A percentile compares a stretch with the other conserved stretches of the same genome.
Conservation (phyloP, 2,329 filamentous ascomycete species). For the Neopestalotiopsis clavispora region DNA sequence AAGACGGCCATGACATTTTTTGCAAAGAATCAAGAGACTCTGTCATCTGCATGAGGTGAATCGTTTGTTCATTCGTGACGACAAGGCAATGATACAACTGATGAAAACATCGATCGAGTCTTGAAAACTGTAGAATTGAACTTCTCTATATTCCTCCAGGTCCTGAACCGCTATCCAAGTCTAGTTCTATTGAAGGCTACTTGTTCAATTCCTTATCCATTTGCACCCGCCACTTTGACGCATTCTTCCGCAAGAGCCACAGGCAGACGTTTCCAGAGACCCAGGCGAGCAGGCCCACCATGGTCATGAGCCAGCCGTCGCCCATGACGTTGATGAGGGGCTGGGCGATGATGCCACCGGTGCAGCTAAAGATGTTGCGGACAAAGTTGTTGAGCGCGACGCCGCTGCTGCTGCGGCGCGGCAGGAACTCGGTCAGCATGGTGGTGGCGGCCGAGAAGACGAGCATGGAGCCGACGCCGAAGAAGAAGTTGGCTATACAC, state of each 20-base stretch:
- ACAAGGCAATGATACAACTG: too few species aligned
- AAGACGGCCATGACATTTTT: background rate
- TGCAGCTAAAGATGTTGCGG: conserved; percentile 77
- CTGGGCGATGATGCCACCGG: conserved; percentile 71
- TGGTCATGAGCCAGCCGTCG: conserved; percentile 78
- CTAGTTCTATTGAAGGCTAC: background rate
- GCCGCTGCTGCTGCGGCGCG: conserved; percentile 69
- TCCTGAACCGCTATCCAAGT: background rate
- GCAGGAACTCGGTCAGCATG: conserved; percentile 87
- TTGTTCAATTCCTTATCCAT: conserved; percentile 54
- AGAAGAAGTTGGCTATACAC: conserved; percentile 72
- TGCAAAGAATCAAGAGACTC: background rate
- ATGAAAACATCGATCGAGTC: too few species aligned
- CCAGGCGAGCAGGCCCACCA: conserved; percentile 56
- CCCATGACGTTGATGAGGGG: conserved; percentile 75
- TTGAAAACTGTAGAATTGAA: too few species aligned
- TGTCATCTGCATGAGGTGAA: background rate
- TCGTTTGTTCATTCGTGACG: background rate
- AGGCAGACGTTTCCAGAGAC: conserved; percentile 62
- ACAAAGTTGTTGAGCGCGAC: conserved; percentile 84
- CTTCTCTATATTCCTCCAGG: background rate
- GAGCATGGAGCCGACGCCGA: conserved; percentile 79
- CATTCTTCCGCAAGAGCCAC: conserved; percentile 64
- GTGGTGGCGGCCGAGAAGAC: conserved; percentile 77
- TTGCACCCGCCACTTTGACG: conserved; percentile 64